phyloP scores from a whole-genome alignment of 768 basidiomycete species.

The Podaxis sp. region DNA sequence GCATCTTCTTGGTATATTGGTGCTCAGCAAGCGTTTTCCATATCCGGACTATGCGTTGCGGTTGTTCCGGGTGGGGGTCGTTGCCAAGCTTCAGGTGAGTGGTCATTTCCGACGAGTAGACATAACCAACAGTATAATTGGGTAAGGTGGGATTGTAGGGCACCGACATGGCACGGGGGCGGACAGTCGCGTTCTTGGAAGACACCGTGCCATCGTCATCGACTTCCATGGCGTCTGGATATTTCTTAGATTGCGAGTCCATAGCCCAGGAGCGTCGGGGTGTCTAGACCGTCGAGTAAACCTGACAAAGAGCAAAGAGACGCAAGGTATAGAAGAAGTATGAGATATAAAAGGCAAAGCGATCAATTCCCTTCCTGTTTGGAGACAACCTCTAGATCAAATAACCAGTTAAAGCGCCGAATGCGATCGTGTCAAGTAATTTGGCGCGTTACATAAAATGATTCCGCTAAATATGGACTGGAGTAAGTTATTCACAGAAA shows the following conservation, averaged over 20 bases:
- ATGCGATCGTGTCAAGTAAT: neutral
- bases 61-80: constrained; percentile 54
- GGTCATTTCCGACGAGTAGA: constrained; percentile 87
- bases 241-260: neutral
- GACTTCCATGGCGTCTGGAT: constrained; percentile 14
- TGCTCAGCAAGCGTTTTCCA: constrained; percentile 58
- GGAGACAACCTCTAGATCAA: constrained; percentile 10
- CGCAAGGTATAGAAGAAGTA: neutral
- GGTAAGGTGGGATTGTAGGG: constrained; percentile 27
- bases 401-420: neutral
- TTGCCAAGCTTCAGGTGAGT: constrained; percentile 61
- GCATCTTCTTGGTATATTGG: constrained; percentile 67
- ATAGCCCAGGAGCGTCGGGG: neutral
- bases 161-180: constrained; percentile 39
- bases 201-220: constrained; percentile 2
- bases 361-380: constrained; percentile 8
- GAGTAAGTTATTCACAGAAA: no score
- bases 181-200: neutral
- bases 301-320: neutral
- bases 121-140: constrained; percentile 66
- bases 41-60: constrained; percentile 80
- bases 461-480: neutral
- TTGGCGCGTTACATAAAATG: neutral
- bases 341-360: constrained; percentile 10
- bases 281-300: neutral